Evolutionary conservation across 2,329 filamentous ascomycete species (phyloP).

Genomic region (Scorias spongiosa): DNA sequence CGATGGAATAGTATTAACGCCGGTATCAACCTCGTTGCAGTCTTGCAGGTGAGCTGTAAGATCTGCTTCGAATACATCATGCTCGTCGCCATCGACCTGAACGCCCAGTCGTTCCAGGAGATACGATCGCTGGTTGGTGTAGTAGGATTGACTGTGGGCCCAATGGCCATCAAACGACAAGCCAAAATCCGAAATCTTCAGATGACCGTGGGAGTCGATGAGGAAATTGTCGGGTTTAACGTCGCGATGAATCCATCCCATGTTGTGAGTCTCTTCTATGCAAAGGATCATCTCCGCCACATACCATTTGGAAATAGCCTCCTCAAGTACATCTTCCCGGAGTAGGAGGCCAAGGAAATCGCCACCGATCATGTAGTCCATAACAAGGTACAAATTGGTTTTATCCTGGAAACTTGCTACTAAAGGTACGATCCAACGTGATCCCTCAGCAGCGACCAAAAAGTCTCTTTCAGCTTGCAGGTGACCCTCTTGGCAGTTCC

Average conservation of each 20-base stretch:
- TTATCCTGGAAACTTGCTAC: conserved; percentile 80
- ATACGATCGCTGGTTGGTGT: conserved; percentile 65
- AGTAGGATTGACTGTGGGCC: conserved; percentile 80
- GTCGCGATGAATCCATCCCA: conserved; percentile 87
- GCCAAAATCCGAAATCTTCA: conserved; percentile 94
- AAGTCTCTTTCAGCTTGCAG: conserved; percentile 84
- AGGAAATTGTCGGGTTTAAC: conserved; percentile 97
- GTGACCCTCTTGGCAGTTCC: conserved; percentile 83
- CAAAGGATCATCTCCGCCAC: conserved; percentile 92
- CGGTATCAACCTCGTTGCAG: neutral
- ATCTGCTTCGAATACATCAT: conserved; percentile 45
- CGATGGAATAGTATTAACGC: neutral
- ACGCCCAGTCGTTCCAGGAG: conserved; percentile 65
- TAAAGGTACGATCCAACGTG: conserved; percentile 77
- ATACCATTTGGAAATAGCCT: conserved; percentile 70
- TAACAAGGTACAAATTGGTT: conserved; percentile 75
- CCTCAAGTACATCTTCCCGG: conserved; percentile 67
- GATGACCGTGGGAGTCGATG: conserved; percentile 70
- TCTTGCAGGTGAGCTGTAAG: neutral
- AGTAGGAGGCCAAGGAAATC: conserved; percentile 83
- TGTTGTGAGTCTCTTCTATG: conserved; percentile 77
- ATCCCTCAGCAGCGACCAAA: conserved; percentile 75
- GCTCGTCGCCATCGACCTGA: conserved; percentile 54
- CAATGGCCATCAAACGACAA: conserved; percentile 91
- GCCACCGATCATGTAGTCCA: conserved; percentile 96